Evolutionary conservation across 306 rosid genomes (phyloP).

Genomic region (Glycine tomentella): DNA sequence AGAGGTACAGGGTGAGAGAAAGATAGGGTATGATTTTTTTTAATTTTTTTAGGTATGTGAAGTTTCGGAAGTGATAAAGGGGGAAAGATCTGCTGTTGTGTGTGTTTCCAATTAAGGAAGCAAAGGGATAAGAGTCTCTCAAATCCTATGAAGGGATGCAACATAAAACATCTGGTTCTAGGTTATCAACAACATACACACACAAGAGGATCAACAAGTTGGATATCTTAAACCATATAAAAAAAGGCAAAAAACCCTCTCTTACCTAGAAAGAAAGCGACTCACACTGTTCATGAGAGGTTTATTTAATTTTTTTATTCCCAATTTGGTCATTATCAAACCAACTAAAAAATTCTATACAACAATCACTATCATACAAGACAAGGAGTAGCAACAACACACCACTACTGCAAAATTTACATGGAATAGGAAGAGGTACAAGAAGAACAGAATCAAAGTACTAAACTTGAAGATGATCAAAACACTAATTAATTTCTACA

Average conservation of each 20-base stretch:
- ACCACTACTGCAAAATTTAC: neutral
- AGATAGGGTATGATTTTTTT: conserved; percentile 21
- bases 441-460: neutral
- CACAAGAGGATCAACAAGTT: conserved; percentile 36
- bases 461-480: conserved; percentile 13
- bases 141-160: conserved; percentile 65
- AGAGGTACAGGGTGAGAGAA: conserved; percentile 24
- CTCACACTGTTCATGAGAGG: conserved; percentile 44
- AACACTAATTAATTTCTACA: too few relatives aligned
- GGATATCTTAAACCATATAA: conserved; percentile 1
- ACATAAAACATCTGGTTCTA: conserved; percentile 84
- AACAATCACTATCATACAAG: neutral
- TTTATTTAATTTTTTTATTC: conserved; percentile 12
- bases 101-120: conserved; percentile 63
- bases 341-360: conserved; percentile 39
- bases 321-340: conserved; percentile 35
- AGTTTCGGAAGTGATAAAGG: conserved; percentile 51
- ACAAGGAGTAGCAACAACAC: conserved; percentile 1
- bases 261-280: conserved; percentile 58
- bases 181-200: neutral
- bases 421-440: neutral
- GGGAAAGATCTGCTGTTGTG: conserved; percentile 49
- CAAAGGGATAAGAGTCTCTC: conserved; percentile 66
- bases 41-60: neutral
- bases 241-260: conserved; percentile 6